Conservation (phyloP, 2,329 filamentous ascomycete species). For the Diplocarpon mali region DNA sequence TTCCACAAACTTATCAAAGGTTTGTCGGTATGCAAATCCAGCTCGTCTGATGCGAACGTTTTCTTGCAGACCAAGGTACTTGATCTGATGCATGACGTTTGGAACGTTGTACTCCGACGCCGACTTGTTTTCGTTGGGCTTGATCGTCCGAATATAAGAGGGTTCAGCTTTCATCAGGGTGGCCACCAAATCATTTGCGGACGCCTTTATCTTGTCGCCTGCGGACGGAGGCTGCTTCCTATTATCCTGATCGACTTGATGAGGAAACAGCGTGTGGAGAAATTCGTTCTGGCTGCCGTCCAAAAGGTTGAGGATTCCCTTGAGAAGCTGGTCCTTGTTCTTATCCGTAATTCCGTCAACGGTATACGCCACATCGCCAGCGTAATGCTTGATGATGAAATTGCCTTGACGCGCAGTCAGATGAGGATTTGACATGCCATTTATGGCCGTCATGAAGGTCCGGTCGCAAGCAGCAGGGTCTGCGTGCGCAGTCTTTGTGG, state of each 20-base stretch:
- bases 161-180: slow-evolving; percentile 96
- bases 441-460: slow-evolving; percentile 89
- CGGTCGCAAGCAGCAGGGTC: slow-evolving; percentile 90
- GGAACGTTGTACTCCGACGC: slow-evolving; percentile 81
- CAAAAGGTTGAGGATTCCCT: slow-evolving; percentile 83
- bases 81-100: slow-evolving; percentile 96
- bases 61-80: slow-evolving; percentile 97
- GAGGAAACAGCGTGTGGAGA: slow-evolving; percentile 78
- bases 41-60: slow-evolving; percentile 96
- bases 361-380: slow-evolving; percentile 89
- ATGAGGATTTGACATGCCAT: slow-evolving; percentile 83
- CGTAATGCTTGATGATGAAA: slow-evolving; percentile 98
- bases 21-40: slow-evolving; percentile 93
- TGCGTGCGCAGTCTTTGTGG: slow-evolving; percentile 94
- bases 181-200: slow-evolving; percentile 87
- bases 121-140: slow-evolving; percentile 98
- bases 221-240: slow-evolving; percentile 87
- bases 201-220: slow-evolving; percentile 89
- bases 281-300: slow-evolving; percentile 76
- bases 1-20: slow-evolving; percentile 96
- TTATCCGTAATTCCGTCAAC: slow-evolving; percentile 98
- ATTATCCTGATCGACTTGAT: slow-evolving; percentile 92
- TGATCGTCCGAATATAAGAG: slow-evolving; percentile 97
- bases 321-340: slow-evolving; percentile 95
- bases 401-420: slow-evolving; percentile 86